Percentiles rank a stretch among this genome's conserved stretches.
phyloP scores from a whole-genome alignment of 352 stramenopile genomes.

The Phytopythium vexans region DNA sequence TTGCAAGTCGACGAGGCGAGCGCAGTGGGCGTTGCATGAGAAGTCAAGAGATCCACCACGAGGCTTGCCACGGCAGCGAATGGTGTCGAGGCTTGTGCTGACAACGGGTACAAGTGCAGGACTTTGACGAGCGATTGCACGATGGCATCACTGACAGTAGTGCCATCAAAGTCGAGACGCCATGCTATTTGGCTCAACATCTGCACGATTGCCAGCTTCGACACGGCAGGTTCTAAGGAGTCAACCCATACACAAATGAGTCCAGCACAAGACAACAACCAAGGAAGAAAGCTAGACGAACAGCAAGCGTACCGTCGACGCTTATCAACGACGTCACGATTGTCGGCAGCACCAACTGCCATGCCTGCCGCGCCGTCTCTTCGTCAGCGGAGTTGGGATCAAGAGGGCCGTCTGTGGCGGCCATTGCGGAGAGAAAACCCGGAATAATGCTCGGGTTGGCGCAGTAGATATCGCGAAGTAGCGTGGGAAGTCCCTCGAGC shows the following conservation, averaged over 20 bases:
- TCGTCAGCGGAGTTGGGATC: background rate
- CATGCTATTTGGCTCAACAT: slow-evolving; percentile 40
- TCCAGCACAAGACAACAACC: background rate
- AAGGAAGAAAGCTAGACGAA: too few species aligned
- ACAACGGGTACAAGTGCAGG: slow-evolving; percentile 27
- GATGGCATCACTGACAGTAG: slow-evolving; percentile 6
- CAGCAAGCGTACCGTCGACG: slow-evolving; percentile 7
- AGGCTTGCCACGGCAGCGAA: slow-evolving; percentile 35
- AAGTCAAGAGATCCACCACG: slow-evolving; percentile 37
- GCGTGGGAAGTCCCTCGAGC: slow-evolving; percentile 1
- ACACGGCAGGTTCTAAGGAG: slow-evolving; percentile 11
- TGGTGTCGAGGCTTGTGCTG: slow-evolving; percentile 11
- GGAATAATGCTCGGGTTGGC: slow-evolving; percentile 33
- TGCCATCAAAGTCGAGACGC: slow-evolving; percentile 12
- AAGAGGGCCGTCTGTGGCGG: slow-evolving; percentile 10
- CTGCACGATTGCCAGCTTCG: slow-evolving; percentile 33
- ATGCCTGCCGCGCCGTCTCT: slow-evolving; percentile 2
- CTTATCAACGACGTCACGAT: slow-evolving; percentile 33
- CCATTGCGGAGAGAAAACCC: slow-evolving; percentile 38
- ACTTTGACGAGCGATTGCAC: slow-evolving; percentile 27
- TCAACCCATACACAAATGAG: background rate
- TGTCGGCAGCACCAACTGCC: slow-evolving; percentile 28
- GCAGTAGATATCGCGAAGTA: slow-evolving; percentile 35
- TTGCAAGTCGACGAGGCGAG: slow-evolving; percentile 9
- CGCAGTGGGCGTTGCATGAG: slow-evolving; percentile 2